Evolutionary conservation across 179 eudicot genomes (phyloP).

Genomic region (Carnegiea gigantea): DNA sequence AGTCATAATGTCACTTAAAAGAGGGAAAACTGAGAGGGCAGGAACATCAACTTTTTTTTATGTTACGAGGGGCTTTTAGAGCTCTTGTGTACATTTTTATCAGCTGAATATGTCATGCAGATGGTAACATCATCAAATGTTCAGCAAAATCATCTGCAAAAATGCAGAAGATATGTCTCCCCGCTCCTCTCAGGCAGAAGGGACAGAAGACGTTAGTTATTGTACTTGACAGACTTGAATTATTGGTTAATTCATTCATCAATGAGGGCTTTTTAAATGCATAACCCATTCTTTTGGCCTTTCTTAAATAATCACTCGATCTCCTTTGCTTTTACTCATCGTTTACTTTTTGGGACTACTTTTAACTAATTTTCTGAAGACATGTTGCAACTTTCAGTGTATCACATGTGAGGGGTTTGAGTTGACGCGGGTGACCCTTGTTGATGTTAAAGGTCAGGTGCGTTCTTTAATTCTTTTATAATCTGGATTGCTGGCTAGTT

Average conservation of each 20-base stretch:
- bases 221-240: not conserved
- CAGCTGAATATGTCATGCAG: not conserved
- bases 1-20: too few relatives aligned
- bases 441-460: constrained; percentile 89
- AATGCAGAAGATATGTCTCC: not conserved
- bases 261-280: constrained; percentile 31
- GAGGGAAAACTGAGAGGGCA: not conserved
- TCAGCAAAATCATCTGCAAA: not conserved
- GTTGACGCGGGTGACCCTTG: constrained; percentile 86
- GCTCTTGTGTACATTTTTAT: not conserved
- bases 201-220: not conserved
- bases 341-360: not conserved
- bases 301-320: not conserved
- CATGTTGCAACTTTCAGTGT: constrained; percentile 45
- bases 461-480: constrained; percentile 19
- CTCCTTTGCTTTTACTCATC: not conserved
- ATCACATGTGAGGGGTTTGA: constrained; percentile 82
- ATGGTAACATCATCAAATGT: not conserved
- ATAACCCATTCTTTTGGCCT: not conserved
- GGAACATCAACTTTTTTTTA: not conserved
- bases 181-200: not conserved
- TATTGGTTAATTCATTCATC: not conserved
- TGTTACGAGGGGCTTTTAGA: not conserved
- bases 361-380: not conserved
- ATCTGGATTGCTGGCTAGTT: not conserved